These are phyloP conservation scores for Tolypocladium inflatum DNA, from an alignment of 2,329 filamentous ascomycete genomes.

Conservation along the genomic window DNA sequence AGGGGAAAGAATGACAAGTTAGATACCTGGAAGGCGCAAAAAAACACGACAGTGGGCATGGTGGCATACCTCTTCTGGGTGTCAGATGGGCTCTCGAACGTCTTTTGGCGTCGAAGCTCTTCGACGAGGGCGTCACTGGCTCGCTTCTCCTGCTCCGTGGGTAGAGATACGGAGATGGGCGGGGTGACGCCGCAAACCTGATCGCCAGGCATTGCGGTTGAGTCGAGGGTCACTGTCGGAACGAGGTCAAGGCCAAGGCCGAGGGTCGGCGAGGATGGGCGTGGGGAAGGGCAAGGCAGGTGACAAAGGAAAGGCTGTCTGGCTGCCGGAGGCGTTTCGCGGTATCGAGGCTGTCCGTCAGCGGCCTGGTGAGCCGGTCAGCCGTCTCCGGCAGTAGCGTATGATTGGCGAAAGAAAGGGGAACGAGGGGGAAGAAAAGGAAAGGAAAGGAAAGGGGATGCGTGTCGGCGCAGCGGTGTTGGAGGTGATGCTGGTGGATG, in stretches of 20 bases:
- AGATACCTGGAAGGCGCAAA: neutral
- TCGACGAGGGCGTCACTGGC: constrained; percentile 72
- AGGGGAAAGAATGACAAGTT: neutral
- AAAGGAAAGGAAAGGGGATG: neutral
- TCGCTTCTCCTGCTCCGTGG: constrained; percentile 66
- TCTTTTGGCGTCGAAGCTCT: constrained; percentile 81
- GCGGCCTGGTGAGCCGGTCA: neutral
- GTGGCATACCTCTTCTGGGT: constrained; percentile 64
- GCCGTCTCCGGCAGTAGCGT: neutral
- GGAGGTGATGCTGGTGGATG: neutral
- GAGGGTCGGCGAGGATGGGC: neutral
- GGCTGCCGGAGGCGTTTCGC: neutral
- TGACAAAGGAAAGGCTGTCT: neutral
- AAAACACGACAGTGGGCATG: neutral
- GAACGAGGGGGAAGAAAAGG: neutral
- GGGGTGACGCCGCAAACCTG: constrained; percentile 61
- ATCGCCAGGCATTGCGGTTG: constrained; percentile 23
- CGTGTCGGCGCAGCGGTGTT: neutral
- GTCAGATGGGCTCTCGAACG: constrained; percentile 77
- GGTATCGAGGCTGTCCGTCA: neutral
- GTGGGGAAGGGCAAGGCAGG: neutral
- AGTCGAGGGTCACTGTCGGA: neutral
- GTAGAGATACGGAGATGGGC: constrained; percentile 69
- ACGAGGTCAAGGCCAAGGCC: neutral
- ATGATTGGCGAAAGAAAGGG: neutral